phyloP scores from a whole-genome alignment of 768 basidiomycete species.

The Lactarius sanguifluus region DNA sequence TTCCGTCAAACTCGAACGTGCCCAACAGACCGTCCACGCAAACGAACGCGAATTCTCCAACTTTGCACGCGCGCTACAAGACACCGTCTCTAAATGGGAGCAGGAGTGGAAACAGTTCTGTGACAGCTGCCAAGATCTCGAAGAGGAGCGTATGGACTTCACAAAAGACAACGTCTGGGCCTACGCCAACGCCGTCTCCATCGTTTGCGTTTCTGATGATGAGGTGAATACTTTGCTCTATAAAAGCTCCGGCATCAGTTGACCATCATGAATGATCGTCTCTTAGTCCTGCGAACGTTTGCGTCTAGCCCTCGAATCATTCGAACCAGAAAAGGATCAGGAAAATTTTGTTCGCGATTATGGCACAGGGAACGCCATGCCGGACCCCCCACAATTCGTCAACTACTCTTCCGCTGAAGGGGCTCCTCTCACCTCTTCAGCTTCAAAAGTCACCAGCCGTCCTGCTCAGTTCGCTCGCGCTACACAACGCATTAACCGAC shows the following conservation, averaged over 20 bases:
- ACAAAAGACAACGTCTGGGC: conserved; percentile 95
- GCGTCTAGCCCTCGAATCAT: conserved; percentile 80
- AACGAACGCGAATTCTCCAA: conserved; percentile 94
- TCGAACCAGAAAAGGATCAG: conserved; percentile 87
- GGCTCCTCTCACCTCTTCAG: conserved; percentile 61
- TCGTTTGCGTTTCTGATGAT: conserved; percentile 92
- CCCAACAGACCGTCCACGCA: conserved; percentile 82
- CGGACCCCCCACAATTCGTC: conserved; percentile 84
- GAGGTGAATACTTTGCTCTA: conserved; percentile 58
- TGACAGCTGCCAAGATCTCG: conserved; percentile 92
- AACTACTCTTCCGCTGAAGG: conserved; percentile 61
- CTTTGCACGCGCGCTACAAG: conserved; percentile 75
- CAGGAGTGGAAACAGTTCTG: conserved; percentile 92
- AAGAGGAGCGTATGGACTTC: conserved; percentile 92
- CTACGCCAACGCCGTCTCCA: conserved; percentile 95
- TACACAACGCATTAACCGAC: conserved; percentile 38
- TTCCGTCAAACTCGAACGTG: conserved; percentile 80
- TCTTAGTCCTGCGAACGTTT: conserved; percentile 89
- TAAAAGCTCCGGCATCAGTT: conserved; percentile 4
- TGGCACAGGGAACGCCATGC: conserved; percentile 85
- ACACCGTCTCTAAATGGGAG: conserved; percentile 87
- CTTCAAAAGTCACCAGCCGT: conserved; percentile 54
- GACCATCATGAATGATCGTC: not conserved
- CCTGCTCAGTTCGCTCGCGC: conserved; percentile 53
- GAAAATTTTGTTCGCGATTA: conserved; percentile 86